Percentiles rank a stretch among this genome's conserved stretches.
These are phyloP conservation scores for Ceratopteris richardii DNA, from an alignment of 75 land plant genomes.

Conservation along the genomic window DNA sequence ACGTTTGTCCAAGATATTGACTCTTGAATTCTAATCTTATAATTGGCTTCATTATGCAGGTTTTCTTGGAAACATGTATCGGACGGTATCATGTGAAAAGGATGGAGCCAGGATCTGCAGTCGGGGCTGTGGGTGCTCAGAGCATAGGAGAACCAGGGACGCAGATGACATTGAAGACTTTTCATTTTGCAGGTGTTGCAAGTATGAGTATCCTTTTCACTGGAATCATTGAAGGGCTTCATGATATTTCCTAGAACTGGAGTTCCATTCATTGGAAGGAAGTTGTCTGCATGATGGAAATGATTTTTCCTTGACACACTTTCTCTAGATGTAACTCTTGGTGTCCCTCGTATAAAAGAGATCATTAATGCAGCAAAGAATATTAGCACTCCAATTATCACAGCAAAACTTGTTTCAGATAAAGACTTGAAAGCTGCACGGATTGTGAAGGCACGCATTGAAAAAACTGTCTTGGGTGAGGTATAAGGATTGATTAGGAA, in stretches of 20 bases:
- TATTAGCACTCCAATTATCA: constrained; percentile 85
- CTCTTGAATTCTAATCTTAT: no score
- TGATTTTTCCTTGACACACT: background rate
- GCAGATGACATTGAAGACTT: constrained; percentile 96
- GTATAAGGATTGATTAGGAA: constrained; percentile 19
- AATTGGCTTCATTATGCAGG: constrained; percentile 33
- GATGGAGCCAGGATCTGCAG: constrained; percentile 83
- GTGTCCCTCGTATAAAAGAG: constrained; percentile 97
- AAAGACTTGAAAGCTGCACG: constrained; percentile 46
- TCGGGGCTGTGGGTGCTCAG: constrained; percentile 97
- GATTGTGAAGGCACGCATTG: constrained; percentile 65
- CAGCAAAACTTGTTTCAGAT: constrained; percentile 44
- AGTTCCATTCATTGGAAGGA: no score
- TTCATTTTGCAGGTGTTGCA: constrained; percentile 98
- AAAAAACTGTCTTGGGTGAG: constrained; percentile 74
- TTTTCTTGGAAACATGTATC: constrained; percentile 66
- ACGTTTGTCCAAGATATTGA: no score
- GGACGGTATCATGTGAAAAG: constrained; percentile 55
- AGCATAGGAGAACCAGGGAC: constrained; percentile 99
- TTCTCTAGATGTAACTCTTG: constrained; percentile 76
- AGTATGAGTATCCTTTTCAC: constrained; percentile 91
- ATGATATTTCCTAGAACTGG: no score
- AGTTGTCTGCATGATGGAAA: no score
- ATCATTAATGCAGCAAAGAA: constrained; percentile 92
- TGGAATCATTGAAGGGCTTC: background rate